Evolutionary conservation across 345 rosid species (phyloP).

Genomic region (Lumnitzera littorea): DNA sequence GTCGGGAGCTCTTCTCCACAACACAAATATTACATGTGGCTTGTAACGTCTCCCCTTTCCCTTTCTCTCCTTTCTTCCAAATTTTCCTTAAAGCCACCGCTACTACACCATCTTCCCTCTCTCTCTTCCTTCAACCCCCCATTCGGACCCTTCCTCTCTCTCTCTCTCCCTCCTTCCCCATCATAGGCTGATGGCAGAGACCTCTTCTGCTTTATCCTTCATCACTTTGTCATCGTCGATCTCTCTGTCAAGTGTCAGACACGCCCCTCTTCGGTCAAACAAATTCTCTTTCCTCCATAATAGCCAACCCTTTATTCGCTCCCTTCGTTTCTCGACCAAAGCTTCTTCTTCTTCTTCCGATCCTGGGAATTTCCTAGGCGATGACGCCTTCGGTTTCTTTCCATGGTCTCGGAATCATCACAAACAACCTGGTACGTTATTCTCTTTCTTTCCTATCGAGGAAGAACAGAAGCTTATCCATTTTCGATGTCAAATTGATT

Average conservation of each 20-base stretch:
- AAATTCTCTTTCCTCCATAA: conserved; percentile 18
- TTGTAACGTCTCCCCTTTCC: conserved; percentile 1
- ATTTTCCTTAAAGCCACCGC: too few species aligned
- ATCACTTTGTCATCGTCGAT: conserved; percentile 4
- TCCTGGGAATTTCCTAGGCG: conserved; percentile 40
- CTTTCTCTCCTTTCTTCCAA: neutral
- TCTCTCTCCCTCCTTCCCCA: conserved; percentile 4
- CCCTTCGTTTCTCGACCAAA: conserved; percentile 34
- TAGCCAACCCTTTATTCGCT: conserved; percentile 25
- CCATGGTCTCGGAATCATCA: conserved; percentile 58
- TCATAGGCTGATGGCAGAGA: conserved; percentile 13
- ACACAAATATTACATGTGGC: conserved; percentile 9
- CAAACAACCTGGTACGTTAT: conserved; percentile 22
- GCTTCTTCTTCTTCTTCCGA: conserved; percentile 30
- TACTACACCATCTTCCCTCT: too few species aligned
- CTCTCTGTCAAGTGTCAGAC: conserved; percentile 6
- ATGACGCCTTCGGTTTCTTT: conserved; percentile 55
- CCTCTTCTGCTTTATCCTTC: conserved; percentile 12
- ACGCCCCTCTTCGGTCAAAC: conserved; percentile 16
- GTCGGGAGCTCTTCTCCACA: neutral
- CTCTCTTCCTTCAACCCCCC: neutral
- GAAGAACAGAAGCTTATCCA: too few species aligned
- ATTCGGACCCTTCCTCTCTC: neutral
- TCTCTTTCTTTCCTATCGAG: too few species aligned
- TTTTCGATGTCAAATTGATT: neutral